These are phyloP conservation scores for Boeremia exigua DNA, from an alignment of 2,329 filamentous ascomycete species.

Conservation along the genomic window DNA sequence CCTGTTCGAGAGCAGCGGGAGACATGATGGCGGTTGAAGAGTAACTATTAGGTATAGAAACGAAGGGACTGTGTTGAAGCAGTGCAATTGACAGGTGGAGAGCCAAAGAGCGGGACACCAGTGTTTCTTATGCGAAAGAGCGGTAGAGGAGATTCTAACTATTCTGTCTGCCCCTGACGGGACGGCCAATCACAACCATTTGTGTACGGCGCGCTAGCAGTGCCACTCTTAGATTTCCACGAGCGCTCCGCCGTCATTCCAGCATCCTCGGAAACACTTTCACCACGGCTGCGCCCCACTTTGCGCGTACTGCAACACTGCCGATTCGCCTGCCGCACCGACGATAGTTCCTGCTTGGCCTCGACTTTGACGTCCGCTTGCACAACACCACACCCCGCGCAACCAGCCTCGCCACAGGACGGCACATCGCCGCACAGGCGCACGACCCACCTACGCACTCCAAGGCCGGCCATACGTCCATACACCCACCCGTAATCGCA, in stretches of 20 bases:
- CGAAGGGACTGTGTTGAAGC: conserved; percentile 17
- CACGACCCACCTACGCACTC: conserved; percentile 2
- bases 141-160: conserved; percentile 33
- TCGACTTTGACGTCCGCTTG: not conserved
- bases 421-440: conserved; percentile 4
- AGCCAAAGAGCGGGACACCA: conserved; percentile 22
- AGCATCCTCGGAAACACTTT: conserved; percentile 12
- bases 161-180: conserved; percentile 20
- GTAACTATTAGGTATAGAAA: conserved; percentile 6
- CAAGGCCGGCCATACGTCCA: conserved; percentile 10
- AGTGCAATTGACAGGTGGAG: conserved; percentile 25
- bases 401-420: conserved; percentile 5
- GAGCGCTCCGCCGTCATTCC: conserved; percentile 8
- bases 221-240: conserved; percentile 10
- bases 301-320: conserved; percentile 10
- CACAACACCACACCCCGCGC: not conserved
- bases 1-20: conserved; percentile 71
- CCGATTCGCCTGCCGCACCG: conserved; percentile 2
- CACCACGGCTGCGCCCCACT: conserved; percentile 13
- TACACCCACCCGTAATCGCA: not conserved
- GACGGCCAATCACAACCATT: conserved; percentile 8
- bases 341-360: not conserved
- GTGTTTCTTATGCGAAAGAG: conserved; percentile 30
- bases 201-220: conserved; percentile 13
- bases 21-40: conserved; percentile 53